Conservation (phyloP, 345 rosid genomes). For the Leavenworthia alabamica region DNA sequence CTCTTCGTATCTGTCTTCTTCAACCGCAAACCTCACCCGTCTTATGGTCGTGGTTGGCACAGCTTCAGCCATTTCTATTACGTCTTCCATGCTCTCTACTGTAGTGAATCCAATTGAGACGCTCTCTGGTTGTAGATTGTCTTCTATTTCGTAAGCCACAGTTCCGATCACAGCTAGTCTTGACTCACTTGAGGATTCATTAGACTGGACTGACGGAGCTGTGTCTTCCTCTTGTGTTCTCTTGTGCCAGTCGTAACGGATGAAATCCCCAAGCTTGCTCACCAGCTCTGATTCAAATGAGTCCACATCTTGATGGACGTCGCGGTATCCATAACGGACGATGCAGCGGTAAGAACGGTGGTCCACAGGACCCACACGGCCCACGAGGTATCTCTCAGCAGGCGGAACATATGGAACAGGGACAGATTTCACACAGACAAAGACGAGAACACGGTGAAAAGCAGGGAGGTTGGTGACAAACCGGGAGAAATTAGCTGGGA, state of each 20-base stretch:
- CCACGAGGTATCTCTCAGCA: constrained; percentile 87
- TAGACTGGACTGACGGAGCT: constrained; percentile 27
- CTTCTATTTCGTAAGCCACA: constrained; percentile 54
- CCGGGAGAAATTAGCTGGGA: constrained; percentile 96
- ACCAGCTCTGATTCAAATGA: constrained; percentile 81
- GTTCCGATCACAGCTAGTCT: constrained; percentile 77
- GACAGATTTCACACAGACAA: constrained; percentile 89
- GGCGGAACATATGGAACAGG: constrained; percentile 87
- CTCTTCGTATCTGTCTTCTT: constrained; percentile 39
- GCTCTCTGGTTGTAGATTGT: constrained; percentile 56
- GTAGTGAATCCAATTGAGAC: constrained; percentile 64
- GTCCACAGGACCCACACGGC: constrained; percentile 84
- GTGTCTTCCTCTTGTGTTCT: constrained; percentile 36
- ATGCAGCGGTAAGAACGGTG: constrained; percentile 91
- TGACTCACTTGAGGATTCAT: constrained; percentile 59
- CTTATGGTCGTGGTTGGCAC: constrained; percentile 23
- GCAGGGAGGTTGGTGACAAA: constrained; percentile 99
- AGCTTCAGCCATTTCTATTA: constrained; percentile 75
- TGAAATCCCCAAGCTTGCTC: constrained; percentile 60
- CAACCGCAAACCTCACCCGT: constrained; percentile 67
- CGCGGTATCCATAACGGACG: constrained; percentile 88
- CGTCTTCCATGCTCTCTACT: constrained; percentile 56
- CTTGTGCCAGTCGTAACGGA: constrained; percentile 60
- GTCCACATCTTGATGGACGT: constrained; percentile 87
- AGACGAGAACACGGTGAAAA: constrained; percentile 82